phyloP scores from a whole-genome alignment of 495 filamentous ascomycete genomes.

The Xylaria castorea region DNA sequence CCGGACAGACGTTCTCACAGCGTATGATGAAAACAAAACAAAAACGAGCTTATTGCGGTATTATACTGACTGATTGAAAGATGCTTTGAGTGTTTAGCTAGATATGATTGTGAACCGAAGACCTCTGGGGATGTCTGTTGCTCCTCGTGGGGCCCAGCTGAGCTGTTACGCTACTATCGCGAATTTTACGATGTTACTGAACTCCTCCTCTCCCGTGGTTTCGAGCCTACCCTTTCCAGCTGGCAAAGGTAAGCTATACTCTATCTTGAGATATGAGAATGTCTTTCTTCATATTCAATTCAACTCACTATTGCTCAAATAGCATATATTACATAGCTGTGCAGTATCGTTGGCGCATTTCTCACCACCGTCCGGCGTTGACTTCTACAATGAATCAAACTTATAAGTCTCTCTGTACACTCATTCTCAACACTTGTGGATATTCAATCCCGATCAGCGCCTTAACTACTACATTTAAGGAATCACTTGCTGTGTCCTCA shows the following conservation, averaged over 20 bases:
- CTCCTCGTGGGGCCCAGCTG: background rate
- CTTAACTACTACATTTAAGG: background rate
- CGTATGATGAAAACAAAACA: constrained; percentile 1
- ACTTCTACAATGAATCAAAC: background rate
- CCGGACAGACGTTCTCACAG: background rate
- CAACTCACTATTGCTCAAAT: background rate
- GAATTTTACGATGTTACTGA: constrained; percentile 1
- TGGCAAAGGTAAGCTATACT: constrained; percentile 1
- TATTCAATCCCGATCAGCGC: background rate
- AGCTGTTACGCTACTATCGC: background rate
- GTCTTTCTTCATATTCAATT: background rate
- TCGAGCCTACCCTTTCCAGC: constrained; percentile 2
- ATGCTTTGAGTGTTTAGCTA: background rate
- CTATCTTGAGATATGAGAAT: background rate
- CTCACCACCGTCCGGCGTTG: background rate
- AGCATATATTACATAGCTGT: background rate
- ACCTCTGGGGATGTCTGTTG: background rate
- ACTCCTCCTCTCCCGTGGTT: background rate
- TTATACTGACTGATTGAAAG: background rate
- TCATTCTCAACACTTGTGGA: background rate
- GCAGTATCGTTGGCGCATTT: background rate
- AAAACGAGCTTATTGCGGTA: background rate
- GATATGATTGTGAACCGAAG: background rate
- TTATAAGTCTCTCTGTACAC: background rate
- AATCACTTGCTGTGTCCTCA: background rate